Percentiles rank a stretch among this genome's conserved stretches.
These are phyloP conservation scores for Morella rubra DNA, from an alignment of 306 rosid species.

Conservation along the genomic window DNA sequence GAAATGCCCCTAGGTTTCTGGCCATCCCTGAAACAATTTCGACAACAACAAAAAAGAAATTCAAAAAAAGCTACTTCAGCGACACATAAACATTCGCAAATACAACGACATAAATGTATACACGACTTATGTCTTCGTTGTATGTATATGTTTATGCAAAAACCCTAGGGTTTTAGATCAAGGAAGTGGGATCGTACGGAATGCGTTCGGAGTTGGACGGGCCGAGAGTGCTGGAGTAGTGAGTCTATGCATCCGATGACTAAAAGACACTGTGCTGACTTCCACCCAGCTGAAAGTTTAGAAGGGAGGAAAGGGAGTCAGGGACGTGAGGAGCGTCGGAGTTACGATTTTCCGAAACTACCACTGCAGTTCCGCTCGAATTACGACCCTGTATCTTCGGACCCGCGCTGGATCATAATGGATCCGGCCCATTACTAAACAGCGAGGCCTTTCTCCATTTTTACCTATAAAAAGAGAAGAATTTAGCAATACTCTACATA, in stretches of 20 bases:
- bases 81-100: background rate
- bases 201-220: conserved; percentile 17
- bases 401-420: too few relatives aligned
- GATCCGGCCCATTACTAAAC: too few relatives aligned
- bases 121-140: background rate
- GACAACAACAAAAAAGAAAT: background rate
- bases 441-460: too few relatives aligned
- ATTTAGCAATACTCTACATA: too few relatives aligned
- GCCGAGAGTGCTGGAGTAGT: background rate
- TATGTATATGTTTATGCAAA: background rate
- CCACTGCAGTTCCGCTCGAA: background rate
- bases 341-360: background rate
- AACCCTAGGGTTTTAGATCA: conserved; percentile 36
- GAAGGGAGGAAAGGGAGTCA: too few relatives aligned
- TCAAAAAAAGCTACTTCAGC: conserved; percentile 20
- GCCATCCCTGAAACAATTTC: conserved; percentile 69
- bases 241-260: conserved; percentile 47
- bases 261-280: background rate
- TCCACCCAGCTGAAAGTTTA: background rate
- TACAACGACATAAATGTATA: background rate
- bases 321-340: too few relatives aligned
- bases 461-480: too few relatives aligned
- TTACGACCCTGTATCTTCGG: background rate
- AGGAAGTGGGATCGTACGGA: conserved; percentile 31
- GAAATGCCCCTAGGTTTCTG: conserved; percentile 49